phyloP scores from a whole-genome alignment of 192 early-diverging fungal genomes.

The Gamsiella multidivaricata region DNA sequence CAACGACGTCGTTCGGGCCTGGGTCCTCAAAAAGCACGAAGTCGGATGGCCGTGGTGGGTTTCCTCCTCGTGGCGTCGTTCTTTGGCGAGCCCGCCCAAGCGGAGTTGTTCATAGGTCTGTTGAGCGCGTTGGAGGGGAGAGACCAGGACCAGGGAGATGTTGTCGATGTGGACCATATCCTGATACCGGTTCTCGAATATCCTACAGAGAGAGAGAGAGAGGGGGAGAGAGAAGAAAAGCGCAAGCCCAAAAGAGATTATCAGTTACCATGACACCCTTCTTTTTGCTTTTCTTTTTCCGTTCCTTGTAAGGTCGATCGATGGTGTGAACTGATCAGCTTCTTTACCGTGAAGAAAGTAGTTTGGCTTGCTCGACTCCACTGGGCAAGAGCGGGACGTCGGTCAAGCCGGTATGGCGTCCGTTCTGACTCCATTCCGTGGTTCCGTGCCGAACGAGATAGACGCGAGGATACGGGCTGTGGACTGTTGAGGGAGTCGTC shows the following conservation, averaged over 20 bases:
- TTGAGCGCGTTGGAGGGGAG: slow-evolving; percentile 52
- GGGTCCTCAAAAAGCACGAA: slow-evolving; percentile 44
- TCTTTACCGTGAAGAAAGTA: slow-evolving; percentile 49
- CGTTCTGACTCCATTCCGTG: slow-evolving; percentile 61
- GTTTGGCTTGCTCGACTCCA: slow-evolving; percentile 48
- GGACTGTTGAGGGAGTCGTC: slow-evolving; percentile 43
- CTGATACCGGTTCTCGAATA: slow-evolving; percentile 59
- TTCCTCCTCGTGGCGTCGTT: neutral
- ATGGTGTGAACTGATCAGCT: too few species aligned
- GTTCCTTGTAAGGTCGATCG: too few species aligned
- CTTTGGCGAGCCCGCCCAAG: slow-evolving; percentile 12
- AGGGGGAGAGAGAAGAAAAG: neutral
- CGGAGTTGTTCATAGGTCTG: slow-evolving; percentile 50
- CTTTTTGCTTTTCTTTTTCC: neutral
- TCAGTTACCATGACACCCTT: neutral
- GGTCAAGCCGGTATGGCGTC: slow-evolving; percentile 53
- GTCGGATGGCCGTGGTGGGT: neutral
- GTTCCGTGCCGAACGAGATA: slow-evolving; percentile 61
- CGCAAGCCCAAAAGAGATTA: neutral
- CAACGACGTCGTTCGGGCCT: slow-evolving; percentile 34
- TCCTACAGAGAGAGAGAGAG: slow-evolving; percentile 1
- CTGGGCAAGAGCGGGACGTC: slow-evolving; percentile 53
- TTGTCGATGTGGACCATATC: slow-evolving; percentile 55
- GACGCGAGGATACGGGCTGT: slow-evolving; percentile 50
- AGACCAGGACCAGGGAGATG: slow-evolving; percentile 49